Conservation (phyloP, 345 rosid genomes). For the Arabidopsis suecica region DNA sequence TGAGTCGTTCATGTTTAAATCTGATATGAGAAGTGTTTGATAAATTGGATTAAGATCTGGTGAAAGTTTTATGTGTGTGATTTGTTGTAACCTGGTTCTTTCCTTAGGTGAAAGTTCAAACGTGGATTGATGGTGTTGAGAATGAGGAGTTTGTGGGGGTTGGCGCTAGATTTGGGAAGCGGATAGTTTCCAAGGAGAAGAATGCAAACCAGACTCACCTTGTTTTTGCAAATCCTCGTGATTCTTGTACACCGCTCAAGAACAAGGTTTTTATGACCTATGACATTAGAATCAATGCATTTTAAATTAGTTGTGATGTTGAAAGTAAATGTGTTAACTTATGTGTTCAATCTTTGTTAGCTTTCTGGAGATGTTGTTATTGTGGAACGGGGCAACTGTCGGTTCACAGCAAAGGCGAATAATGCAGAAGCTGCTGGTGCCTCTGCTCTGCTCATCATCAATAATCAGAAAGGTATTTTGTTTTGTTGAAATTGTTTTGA, state of each 20-base stretch:
- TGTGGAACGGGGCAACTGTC: slow-evolving; percentile 94
- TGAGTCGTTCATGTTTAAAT: not conserved
- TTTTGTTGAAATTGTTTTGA: slow-evolving; percentile 18
- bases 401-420: slow-evolving; percentile 87
- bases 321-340: slow-evolving; percentile 8
- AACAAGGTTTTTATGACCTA: slow-evolving; percentile 60
- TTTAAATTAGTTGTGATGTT: slow-evolving; percentile 1
- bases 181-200: slow-evolving; percentile 93
- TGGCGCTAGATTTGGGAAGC: slow-evolving; percentile 90
- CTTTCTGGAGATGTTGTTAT: slow-evolving; percentile 76
- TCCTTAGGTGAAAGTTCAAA: slow-evolving; percentile 92
- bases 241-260: slow-evolving; percentile 73
- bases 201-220: slow-evolving; percentile 78
- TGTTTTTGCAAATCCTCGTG: slow-evolving; percentile 80
- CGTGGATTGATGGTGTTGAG: slow-evolving; percentile 84
- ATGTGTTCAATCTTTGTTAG: slow-evolving; percentile 50
- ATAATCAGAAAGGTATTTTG: slow-evolving; percentile 79
- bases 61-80: slow-evolving; percentile 19
- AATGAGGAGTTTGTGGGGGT: slow-evolving; percentile 91
- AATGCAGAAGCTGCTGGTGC: slow-evolving; percentile 91
- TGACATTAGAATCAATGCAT: not conserved
- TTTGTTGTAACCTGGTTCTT: slow-evolving; percentile 15
- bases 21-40: not conserved
- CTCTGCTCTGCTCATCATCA: slow-evolving; percentile 87
- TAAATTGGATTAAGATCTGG: slow-evolving; percentile 23